Conservation (phyloP, 2,329 filamentous ascomycete species). For the Botrytis medusae region DNA sequence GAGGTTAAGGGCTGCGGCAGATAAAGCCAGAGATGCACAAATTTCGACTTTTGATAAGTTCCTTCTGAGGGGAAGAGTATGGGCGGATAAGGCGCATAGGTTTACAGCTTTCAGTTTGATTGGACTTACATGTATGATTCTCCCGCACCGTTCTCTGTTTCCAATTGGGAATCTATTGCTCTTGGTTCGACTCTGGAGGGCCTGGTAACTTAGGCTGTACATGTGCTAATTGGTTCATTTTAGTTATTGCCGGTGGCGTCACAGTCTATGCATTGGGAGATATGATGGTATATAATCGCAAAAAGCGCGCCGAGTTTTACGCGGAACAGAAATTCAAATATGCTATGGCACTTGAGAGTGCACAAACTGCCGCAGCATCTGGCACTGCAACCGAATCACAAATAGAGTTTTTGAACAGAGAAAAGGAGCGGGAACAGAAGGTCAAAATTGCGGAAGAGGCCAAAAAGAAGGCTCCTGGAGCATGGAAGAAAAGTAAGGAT, state of each 20-base stretch:
- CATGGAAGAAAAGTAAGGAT: constrained; percentile 34
- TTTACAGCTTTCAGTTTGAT: constrained; percentile 40
- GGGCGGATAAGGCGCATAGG: constrained; percentile 42
- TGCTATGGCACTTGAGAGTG: constrained; percentile 46
- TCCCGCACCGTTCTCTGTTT: not conserved
- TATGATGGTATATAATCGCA: constrained; percentile 66
- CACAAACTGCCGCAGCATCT: constrained; percentile 44
- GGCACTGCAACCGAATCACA: constrained; percentile 52
- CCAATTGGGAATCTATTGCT: not conserved
- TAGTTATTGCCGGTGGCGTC: constrained; percentile 59
- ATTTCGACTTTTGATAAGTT: constrained; percentile 38
- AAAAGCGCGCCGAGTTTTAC: constrained; percentile 62
- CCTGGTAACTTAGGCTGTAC: constrained; percentile 16
- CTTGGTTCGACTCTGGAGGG: constrained; percentile 15
- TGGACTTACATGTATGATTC: constrained; percentile 38
- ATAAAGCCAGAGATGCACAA: constrained; percentile 38
- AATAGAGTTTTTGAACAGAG: constrained; percentile 52
- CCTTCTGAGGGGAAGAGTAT: constrained; percentile 38
- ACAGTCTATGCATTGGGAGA: constrained; percentile 65
- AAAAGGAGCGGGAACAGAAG: constrained; percentile 52
- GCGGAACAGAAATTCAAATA: constrained; percentile 49
- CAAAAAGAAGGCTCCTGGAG: constrained; percentile 34
- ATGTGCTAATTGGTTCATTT: constrained; percentile 16
- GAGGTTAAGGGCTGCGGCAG: constrained; percentile 40
- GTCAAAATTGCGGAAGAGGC: constrained; percentile 27